phyloP scores from a whole-genome alignment of 2,329 filamentous ascomycete species.

The Stemphylium vesicarium region DNA sequence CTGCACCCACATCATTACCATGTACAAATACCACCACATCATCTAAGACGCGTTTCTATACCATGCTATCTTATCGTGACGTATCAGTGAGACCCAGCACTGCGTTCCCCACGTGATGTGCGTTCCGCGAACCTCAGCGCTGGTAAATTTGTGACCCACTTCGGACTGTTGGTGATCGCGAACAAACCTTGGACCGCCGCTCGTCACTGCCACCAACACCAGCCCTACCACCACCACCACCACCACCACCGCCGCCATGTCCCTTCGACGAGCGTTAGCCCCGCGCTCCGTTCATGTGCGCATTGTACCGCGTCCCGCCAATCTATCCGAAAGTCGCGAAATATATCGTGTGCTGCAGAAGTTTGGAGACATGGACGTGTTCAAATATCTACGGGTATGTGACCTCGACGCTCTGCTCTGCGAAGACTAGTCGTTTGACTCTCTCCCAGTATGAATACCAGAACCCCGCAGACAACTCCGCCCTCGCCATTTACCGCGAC shows the following conservation, averaged over 20 bases:
- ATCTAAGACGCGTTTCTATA: not conserved
- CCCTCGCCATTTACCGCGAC: conserved; percentile 55
- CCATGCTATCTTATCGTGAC: not conserved
- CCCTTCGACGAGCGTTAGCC: conserved; percentile 40
- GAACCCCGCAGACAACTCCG: conserved; percentile 50
- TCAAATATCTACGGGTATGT: conserved; percentile 51
- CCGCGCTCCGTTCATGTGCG: conserved; percentile 55
- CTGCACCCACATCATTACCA: conserved; percentile 10
- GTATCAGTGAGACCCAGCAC: conserved; percentile 16
- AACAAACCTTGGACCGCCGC: not conserved
- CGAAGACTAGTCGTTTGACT: not conserved
- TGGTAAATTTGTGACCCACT: conserved; percentile 32
- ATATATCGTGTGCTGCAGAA: conserved; percentile 56
- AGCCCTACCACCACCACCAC: conserved; percentile 2
- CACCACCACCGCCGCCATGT: conserved; percentile 33
- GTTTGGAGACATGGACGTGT: conserved; percentile 58
- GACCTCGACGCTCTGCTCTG: not conserved
- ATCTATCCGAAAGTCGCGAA: conserved; percentile 57
- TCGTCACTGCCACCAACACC: conserved; percentile 1
- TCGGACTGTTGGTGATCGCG: conserved; percentile 17
- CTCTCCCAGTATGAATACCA: conserved; percentile 52
- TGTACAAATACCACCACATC: conserved; percentile 11
- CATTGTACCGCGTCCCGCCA: conserved; percentile 55
- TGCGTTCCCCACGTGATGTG: conserved; percentile 26
- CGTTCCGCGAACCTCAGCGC: conserved; percentile 20